Evolutionary conservation across 2,329 filamentous ascomycete species (phyloP).

Genomic region (Graphiopsis chlorocephala): DNA sequence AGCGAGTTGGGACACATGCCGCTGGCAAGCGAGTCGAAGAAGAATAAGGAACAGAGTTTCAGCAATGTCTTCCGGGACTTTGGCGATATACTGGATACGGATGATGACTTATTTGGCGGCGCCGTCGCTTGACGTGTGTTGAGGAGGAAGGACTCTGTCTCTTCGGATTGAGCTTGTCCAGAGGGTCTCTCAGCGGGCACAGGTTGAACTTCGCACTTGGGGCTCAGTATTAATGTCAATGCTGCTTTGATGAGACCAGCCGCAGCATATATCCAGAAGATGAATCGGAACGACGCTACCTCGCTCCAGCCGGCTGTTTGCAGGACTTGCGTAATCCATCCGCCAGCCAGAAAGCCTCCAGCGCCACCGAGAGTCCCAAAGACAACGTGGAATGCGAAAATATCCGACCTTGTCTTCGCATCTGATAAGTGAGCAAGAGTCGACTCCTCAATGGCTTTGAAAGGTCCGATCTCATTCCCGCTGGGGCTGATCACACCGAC

Average conservation of each 20-base stretch:
- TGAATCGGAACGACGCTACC: slow-evolving; percentile 38
- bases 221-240: slow-evolving; percentile 40
- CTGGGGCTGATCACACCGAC: slow-evolving; percentile 34
- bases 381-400: slow-evolving; percentile 35
- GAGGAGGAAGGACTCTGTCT: neutral
- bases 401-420: slow-evolving; percentile 24
- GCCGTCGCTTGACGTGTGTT: neutral
- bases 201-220: slow-evolving; percentile 35
- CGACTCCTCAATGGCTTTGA: slow-evolving; percentile 35
- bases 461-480: slow-evolving; percentile 37
- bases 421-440: slow-evolving; percentile 33
- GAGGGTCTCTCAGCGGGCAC: neutral
- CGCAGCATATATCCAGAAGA: slow-evolving; percentile 45
- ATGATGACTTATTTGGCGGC: slow-evolving; percentile 1
- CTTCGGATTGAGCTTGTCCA: neutral
- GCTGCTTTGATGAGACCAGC: slow-evolving; percentile 40
- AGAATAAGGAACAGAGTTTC: slow-evolving; percentile 65
- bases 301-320: slow-evolving; percentile 36
- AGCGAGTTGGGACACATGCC: slow-evolving; percentile 20
- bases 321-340: slow-evolving; percentile 37
- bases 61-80: slow-evolving; percentile 52
- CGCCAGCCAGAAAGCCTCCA: slow-evolving; percentile 33
- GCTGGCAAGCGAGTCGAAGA: slow-evolving; percentile 62
- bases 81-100: slow-evolving; percentile 43
- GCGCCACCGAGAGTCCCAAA: slow-evolving; percentile 31